phyloP scores from a whole-genome alignment of 2,329 filamentous ascomycete genomes.

The Fusarium euwallaceae region DNA sequence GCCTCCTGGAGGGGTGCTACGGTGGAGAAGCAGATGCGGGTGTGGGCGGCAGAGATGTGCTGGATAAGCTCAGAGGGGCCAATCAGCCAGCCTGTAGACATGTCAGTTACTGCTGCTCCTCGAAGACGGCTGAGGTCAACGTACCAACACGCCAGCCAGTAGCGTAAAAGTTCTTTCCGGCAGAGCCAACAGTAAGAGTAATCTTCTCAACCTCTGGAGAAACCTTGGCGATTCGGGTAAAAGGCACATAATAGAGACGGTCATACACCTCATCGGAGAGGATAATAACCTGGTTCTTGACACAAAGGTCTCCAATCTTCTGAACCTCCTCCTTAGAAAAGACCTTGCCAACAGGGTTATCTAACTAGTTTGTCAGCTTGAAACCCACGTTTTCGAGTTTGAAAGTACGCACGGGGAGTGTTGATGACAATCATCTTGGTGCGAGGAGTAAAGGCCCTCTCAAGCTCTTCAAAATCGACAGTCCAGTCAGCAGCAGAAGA shows the following conservation, averaged over 20 bases:
- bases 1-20: conserved; percentile 96
- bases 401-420: conserved; percentile 67
- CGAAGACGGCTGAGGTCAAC: conserved; percentile 28
- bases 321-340: conserved; percentile 87
- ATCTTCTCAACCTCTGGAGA: conserved; percentile 90
- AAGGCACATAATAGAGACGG: conserved; percentile 93
- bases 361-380: conserved; percentile 52
- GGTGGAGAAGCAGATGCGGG: conserved; percentile 94
- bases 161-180: conserved; percentile 98
- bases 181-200: conserved; percentile 94
- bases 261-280: conserved; percentile 96
- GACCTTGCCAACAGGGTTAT: conserved; percentile 98
- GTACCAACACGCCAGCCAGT: conserved; percentile 91
- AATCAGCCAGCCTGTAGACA: conserved; percentile 80
- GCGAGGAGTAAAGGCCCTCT: conserved; percentile 82
- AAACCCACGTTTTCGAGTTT: neutral
- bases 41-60: conserved; percentile 92
- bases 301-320: conserved; percentile 87
- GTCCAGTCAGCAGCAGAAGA: conserved; percentile 91
- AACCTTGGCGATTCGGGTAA: conserved; percentile 90
- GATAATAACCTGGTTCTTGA: conserved; percentile 94
- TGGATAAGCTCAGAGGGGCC: conserved; percentile 90
- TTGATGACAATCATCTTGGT: conserved; percentile 98
- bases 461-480: conserved; percentile 85
- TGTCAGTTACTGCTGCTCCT: neutral